phyloP scores from a whole-genome alignment of 1,284 basidiomycete species.

The Ganoderma boninense region DNA sequence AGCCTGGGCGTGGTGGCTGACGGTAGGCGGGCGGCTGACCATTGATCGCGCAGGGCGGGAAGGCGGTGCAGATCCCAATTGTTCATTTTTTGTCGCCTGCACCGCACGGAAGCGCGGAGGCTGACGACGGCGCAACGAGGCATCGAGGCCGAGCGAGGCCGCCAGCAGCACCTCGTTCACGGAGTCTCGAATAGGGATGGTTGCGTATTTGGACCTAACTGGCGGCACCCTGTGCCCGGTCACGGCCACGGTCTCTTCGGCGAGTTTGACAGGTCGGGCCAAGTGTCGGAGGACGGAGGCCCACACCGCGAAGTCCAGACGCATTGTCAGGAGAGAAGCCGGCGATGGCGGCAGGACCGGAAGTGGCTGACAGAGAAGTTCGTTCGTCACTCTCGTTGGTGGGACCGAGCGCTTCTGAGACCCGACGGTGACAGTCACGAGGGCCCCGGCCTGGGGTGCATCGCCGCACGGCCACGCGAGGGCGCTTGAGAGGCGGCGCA shows the following conservation, averaged over 20 bases:
- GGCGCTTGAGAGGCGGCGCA: background rate
- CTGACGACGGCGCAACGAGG: background rate
- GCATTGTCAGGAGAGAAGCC: background rate
- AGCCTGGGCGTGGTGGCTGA: background rate
- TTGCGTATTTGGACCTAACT: background rate
- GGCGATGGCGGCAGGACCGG: background rate
- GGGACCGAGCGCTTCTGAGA: background rate
- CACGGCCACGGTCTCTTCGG: background rate
- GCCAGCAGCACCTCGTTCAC: background rate
- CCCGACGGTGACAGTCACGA: too few relatives aligned
- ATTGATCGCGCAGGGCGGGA: slow-evolving; percentile 1
- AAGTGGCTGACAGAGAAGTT: too few relatives aligned
- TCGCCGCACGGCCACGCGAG: slow-evolving; percentile 5
- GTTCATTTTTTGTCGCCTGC: background rate
- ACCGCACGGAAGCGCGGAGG: slow-evolving; percentile 2
- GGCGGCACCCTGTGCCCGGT: background rate
- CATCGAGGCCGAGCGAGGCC: background rate
- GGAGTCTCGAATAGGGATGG: background rate
- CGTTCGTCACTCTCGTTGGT: background rate
- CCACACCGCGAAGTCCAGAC: background rate
- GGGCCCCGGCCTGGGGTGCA: background rate
- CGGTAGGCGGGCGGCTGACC: background rate
- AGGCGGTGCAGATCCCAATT: background rate
- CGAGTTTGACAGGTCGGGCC: background rate
- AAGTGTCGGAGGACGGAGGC: background rate